Percentiles rank a stretch among this genome's conserved stretches.
These are phyloP conservation scores for Neospermospora avenae DNA, from an alignment of 2,329 filamentous ascomycete species.

Conservation along the genomic window DNA sequence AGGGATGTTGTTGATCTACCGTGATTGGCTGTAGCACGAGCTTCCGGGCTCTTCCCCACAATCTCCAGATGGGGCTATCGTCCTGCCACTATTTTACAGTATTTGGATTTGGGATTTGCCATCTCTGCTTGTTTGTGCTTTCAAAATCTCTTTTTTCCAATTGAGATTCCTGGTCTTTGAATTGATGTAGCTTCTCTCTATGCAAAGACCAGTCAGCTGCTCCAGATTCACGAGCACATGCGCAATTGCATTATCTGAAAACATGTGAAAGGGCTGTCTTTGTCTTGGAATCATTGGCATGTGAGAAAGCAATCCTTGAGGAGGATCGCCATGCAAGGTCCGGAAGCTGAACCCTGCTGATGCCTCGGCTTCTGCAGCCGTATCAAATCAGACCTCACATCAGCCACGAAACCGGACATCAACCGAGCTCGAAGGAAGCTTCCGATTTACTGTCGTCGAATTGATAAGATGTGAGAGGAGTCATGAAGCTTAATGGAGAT, in stretches of 20 bases:
- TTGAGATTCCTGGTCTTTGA: no score
- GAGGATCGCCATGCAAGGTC: neutral
- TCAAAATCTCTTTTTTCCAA: no score
- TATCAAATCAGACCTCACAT: neutral
- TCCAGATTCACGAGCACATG: neutral
- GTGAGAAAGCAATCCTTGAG: neutral
- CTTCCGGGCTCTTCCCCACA: slow-evolving; percentile 2
- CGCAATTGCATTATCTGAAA: neutral
- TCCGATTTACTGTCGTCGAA: slow-evolving; percentile 1
- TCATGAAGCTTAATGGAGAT: neutral
- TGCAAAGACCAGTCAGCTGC: no score
- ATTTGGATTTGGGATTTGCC: neutral
- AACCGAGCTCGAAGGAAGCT: neutral
- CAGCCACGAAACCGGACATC: neutral
- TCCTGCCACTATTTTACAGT: neutral
- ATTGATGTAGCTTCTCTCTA: no score
- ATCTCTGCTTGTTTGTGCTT: no score
- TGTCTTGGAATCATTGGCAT: neutral
- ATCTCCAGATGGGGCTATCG: slow-evolving; percentile 2
- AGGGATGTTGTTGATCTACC: neutral
- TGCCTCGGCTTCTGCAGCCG: neutral
- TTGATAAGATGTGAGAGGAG: neutral
- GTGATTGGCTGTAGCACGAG: slow-evolving; percentile 10
- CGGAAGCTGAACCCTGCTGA: neutral
- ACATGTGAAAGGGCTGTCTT: neutral